Conservation (phyloP, 306 rosid species). For the Dryas drummondii region DNA sequence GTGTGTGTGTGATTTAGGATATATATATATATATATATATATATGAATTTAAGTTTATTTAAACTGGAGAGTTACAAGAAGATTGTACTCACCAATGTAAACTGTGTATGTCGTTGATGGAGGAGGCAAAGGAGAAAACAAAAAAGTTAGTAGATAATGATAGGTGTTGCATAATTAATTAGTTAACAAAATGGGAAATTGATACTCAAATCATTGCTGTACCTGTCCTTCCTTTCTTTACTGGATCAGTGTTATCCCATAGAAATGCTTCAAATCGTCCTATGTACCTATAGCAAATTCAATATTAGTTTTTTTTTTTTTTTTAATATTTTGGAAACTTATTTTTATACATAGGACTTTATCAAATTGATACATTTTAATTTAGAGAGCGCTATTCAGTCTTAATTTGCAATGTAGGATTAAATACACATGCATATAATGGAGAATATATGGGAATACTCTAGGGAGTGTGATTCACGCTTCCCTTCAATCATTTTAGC, state of each 20-base stretch:
- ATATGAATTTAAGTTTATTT: not conserved
- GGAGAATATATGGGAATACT: too few relatives aligned
- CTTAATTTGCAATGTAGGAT: too few relatives aligned
- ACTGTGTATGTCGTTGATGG: conserved; percentile 17
- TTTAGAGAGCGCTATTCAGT: too few relatives aligned
- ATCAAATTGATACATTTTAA: too few relatives aligned
- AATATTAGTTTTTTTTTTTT: too few relatives aligned
- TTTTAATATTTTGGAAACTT: too few relatives aligned
- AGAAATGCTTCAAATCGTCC: conserved; percentile 37
- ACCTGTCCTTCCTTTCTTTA: conserved; percentile 23
- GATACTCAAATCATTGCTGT: not conserved
- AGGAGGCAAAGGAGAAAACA: not conserved
- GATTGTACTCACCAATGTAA: conserved; percentile 38
- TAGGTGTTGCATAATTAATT: not conserved
- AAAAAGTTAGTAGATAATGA: conserved; percentile 2
- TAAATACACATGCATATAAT: too few relatives aligned
- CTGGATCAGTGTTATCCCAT: conserved; percentile 26
- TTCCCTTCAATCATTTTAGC: too few relatives aligned
- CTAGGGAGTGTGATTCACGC: too few relatives aligned
- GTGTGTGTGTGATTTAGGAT: too few relatives aligned
- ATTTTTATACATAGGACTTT: too few relatives aligned
- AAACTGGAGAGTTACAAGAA: not conserved
- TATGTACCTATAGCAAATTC: conserved; percentile 17
- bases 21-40: too few relatives aligned
- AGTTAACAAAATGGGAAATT: not conserved